Percentiles rank a stretch among this genome's conserved stretches.
These are phyloP conservation scores for Fragaria ananassa DNA, from an alignment of 306 rosid genomes.

Conservation along the genomic window DNA sequence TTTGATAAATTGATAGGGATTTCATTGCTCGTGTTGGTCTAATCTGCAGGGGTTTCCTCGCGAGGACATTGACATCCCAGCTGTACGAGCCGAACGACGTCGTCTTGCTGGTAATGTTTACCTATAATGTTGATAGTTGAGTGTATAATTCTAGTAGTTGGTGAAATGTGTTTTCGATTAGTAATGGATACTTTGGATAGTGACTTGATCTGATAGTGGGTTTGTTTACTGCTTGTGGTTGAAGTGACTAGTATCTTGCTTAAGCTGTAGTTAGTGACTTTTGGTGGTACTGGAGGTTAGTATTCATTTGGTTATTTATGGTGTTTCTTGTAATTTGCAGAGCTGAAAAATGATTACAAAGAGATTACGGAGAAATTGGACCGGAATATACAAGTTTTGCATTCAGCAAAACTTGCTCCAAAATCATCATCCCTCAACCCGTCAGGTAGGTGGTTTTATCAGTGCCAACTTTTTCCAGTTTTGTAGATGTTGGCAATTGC, in stretches of 20 bases:
- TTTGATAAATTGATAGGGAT: neutral
- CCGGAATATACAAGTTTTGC: conserved; percentile 66
- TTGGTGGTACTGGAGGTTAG: neutral
- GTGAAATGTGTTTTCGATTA: neutral
- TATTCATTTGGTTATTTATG: neutral
- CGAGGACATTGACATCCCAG: conserved; percentile 70
- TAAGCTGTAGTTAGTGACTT: neutral
- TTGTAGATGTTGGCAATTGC: neutral
- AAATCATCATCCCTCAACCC: conserved; percentile 30
- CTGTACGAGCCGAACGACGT: conserved; percentile 60
- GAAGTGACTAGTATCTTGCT: neutral
- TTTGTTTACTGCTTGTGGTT: neutral
- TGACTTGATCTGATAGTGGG: neutral
- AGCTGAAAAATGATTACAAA: conserved; percentile 69
- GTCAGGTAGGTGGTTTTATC: conserved; percentile 43
- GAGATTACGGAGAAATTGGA: conserved; percentile 67
- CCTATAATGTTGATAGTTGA: neutral
- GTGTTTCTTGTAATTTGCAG: conserved; percentile 31
- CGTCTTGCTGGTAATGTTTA: conserved; percentile 59
- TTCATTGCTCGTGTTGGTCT: neutral
- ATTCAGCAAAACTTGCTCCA: conserved; percentile 54
- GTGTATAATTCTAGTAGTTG: neutral
- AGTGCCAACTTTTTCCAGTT: neutral
- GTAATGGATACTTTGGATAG: neutral
- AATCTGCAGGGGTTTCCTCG: conserved; percentile 84